Evolutionary conservation across 73 alveolate species (phyloP).

Genomic region (Paraurostyla sp.): DNA sequence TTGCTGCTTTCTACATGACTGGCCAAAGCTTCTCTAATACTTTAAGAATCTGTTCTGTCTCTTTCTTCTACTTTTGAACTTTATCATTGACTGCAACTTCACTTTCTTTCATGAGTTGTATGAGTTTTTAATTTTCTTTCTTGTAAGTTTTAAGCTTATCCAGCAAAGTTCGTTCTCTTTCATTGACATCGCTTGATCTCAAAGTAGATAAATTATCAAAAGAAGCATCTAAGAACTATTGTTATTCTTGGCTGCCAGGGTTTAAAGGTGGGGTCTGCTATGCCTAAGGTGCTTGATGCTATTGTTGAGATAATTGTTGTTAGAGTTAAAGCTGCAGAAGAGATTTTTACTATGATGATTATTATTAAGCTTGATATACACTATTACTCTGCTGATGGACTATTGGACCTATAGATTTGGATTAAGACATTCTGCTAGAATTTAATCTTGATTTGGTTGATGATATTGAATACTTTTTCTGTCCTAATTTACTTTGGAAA

Average conservation of each 20-base stretch:
- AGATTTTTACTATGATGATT: background rate
- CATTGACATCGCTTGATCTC: conserved; percentile 36
- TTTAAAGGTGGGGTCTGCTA: background rate
- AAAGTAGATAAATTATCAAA: conserved; percentile 14
- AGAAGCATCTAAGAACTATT: background rate
- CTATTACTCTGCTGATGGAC: background rate
- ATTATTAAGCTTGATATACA: background rate
- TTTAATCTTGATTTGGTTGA: background rate
- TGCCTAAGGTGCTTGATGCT: too few relatives aligned
- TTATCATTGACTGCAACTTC: background rate
- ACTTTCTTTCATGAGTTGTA: conserved; percentile 17
- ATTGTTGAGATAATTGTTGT: background rate
- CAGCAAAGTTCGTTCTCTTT: conserved; percentile 7
- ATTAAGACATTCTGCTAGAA: conserved; percentile 3
- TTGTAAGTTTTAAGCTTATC: conserved; percentile 4
- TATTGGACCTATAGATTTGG: conserved; percentile 17
- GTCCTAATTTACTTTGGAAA: background rate
- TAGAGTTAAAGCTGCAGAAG: background rate
- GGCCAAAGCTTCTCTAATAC: conserved; percentile 19
- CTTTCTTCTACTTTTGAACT: background rate
- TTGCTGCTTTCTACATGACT: background rate
- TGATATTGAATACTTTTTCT: background rate
- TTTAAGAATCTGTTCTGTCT: conserved; percentile 11
- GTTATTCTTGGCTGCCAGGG: background rate
- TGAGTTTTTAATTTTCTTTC: conserved; percentile 1